Percentiles rank a stretch among this genome's conserved stretches.
Evolutionary conservation across 208 protist genomes (phyloP).

Genomic region (Acanthamoeba healyi): DNA sequence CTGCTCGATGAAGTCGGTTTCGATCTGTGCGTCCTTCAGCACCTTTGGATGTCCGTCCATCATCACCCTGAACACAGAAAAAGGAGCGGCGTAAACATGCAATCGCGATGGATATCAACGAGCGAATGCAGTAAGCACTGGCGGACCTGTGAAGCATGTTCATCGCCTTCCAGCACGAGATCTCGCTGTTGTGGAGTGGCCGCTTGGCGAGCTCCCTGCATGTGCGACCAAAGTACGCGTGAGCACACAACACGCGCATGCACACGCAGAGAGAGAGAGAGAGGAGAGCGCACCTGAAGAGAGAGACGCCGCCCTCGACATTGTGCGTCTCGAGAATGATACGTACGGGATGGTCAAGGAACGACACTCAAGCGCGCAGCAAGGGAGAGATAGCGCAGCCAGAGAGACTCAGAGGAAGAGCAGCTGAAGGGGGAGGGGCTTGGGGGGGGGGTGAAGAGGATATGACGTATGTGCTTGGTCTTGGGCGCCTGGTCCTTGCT

Average conservation of each 20-base stretch:
- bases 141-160: slow-evolving; percentile 17
- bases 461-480: slow-evolving; percentile 73
- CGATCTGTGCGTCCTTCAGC: background rate
- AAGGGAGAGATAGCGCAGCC: too few species aligned
- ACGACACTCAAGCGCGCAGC: background rate
- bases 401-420: too few species aligned
- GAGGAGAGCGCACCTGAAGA: background rate
- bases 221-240: background rate
- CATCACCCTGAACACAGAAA: background rate
- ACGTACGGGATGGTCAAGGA: background rate
- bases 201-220: slow-evolving; percentile 26
- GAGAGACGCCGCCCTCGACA: slow-evolving; percentile 20
- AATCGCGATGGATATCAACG: too few species aligned
- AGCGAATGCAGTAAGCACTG: background rate
- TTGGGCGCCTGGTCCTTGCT: slow-evolving; percentile 60
- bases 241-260: background rate
- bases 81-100: background rate
- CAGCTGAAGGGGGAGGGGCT: too few species aligned
- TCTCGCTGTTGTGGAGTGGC: slow-evolving; percentile 24
- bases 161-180: slow-evolving; percentile 66
- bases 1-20: background rate
- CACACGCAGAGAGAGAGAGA: background rate
- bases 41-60: slow-evolving; percentile 31
- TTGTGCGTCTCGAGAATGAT: slow-evolving; percentile 71
- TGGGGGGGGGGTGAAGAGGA: slow-evolving; percentile 9